Percentiles rank a stretch among this genome's conserved stretches.
phyloP scores from a whole-genome alignment of 805 yeast genomes.

The Cyberlindnera euphorbiiphila region DNA sequence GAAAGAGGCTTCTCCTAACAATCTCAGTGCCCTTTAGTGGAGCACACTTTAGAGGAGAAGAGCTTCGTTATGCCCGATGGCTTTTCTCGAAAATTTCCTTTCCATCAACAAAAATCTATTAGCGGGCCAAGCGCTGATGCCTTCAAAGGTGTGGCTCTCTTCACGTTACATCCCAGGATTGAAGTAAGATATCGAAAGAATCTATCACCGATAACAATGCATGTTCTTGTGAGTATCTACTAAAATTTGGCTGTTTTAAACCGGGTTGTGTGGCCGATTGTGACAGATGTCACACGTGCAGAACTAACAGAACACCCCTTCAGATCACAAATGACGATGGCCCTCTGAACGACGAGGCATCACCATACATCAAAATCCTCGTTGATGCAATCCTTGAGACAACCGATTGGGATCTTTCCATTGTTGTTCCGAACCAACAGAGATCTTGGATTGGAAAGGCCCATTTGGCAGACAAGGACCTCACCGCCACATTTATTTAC shows the following conservation, averaged over 20 bases:
- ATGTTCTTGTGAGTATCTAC: constrained; percentile 15
- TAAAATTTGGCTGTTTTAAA: too few relatives aligned
- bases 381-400: constrained; percentile 59
- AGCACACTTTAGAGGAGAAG: too few relatives aligned
- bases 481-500: constrained; percentile 62
- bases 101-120: too few relatives aligned
- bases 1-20: too few relatives aligned
- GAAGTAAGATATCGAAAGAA: too few relatives aligned
- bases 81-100: constrained; percentile 4
- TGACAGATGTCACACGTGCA: too few relatives aligned
- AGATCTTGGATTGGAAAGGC: constrained; percentile 98
- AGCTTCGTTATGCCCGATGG: too few relatives aligned
- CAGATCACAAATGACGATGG: constrained; percentile 91
- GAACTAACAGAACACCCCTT: constrained; percentile 10
- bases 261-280: too few relatives aligned
- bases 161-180: too few relatives aligned
- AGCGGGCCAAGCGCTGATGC: too few relatives aligned
- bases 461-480: constrained; percentile 75
- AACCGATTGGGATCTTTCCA: constrained; percentile 82
- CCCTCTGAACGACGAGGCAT: constrained; percentile 72
- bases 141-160: too few relatives aligned
- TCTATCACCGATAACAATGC: constrained; percentile 5
- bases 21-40: too few relatives aligned
- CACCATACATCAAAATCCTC: constrained; percentile 82
- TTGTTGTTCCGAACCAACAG: constrained; percentile 78